Percentiles rank a stretch among this genome's conserved stretches.
These are phyloP conservation scores for Coccomyxa sp. DNA, from an alignment of 139 green algal genomes.

Conservation along the genomic window DNA sequence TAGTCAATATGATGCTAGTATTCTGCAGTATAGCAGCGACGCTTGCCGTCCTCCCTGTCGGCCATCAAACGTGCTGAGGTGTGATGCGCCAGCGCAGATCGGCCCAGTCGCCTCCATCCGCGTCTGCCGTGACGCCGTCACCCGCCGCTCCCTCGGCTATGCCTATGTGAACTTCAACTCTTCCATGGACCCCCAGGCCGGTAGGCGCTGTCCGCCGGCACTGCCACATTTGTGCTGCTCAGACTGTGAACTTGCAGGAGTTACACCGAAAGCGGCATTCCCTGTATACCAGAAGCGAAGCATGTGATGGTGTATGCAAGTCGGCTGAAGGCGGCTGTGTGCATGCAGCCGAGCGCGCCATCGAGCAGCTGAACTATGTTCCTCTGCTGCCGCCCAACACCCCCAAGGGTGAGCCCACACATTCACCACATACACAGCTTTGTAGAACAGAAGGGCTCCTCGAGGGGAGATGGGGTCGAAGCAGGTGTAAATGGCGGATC, in stretches of 20 bases:
- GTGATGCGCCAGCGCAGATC: constrained; percentile 51
- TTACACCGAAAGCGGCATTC: no score
- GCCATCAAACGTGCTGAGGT: background rate
- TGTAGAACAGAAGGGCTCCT: no score
- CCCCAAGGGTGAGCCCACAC: background rate
- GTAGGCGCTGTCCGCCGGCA: constrained; percentile 30
- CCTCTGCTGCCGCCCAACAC: constrained; percentile 48
- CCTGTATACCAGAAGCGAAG: no score
- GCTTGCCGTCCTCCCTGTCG: no score
- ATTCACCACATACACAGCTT: background rate
- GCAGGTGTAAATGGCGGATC: no score
- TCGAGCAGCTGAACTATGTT: constrained; percentile 90
- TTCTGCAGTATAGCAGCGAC: no score
- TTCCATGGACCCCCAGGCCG: constrained; percentile 70
- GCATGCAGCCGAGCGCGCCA: constrained; percentile 68
- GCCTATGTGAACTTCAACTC: constrained; percentile 96
- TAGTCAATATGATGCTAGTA: no score
- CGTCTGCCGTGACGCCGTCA: constrained; percentile 91
- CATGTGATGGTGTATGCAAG: no score
- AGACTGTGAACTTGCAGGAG: no score
- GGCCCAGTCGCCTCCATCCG: constrained; percentile 87
- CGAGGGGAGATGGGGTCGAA: no score
- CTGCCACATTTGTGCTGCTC: background rate
- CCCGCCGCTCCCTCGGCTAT: constrained; percentile 89
- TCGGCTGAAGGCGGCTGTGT: no score